Conservation (phyloP, 2,329 filamentous ascomycete genomes). For the Aplosporella prunicola region DNA sequence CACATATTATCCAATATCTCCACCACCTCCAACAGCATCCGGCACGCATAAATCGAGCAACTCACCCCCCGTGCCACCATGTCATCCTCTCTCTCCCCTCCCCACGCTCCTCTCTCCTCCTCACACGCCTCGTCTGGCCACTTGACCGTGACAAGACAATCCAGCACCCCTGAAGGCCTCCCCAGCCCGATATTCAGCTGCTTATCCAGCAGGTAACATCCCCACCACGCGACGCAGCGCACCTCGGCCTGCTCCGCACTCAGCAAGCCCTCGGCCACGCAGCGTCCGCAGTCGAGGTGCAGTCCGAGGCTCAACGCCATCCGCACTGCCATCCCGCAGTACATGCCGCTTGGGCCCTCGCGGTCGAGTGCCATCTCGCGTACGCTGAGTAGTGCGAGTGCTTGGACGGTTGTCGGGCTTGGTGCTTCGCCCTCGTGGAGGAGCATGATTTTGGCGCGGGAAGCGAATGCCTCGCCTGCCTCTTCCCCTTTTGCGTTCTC, state of each 20-base stretch:
- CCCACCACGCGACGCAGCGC: constrained; percentile 3
- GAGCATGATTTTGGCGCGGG: background rate
- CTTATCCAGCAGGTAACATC: constrained; percentile 3
- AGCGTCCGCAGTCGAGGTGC: constrained; percentile 1
- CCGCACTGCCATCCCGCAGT: background rate
- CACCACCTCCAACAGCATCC: background rate
- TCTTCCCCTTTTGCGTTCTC: too few relatives aligned
- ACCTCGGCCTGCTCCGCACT: background rate
- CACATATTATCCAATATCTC: constrained; percentile 1
- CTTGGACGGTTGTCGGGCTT: background rate
- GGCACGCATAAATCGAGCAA: background rate
- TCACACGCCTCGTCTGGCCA: background rate
- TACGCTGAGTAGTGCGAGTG: background rate
- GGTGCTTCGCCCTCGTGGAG: background rate
- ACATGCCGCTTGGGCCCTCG: background rate
- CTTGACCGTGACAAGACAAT: background rate
- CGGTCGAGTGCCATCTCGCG: background rate
- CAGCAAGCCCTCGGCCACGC: background rate
- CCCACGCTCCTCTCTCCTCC: too few relatives aligned
- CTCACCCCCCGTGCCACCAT: background rate
- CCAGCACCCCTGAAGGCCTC: background rate
- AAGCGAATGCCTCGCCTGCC: background rate
- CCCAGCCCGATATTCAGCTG: background rate
- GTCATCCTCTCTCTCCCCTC: too few relatives aligned
- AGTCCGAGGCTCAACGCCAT: constrained; percentile 1